Evolutionary conservation across 441 rosid genomes (phyloP).

Genomic region (Theobroma grandiflorum): DNA sequence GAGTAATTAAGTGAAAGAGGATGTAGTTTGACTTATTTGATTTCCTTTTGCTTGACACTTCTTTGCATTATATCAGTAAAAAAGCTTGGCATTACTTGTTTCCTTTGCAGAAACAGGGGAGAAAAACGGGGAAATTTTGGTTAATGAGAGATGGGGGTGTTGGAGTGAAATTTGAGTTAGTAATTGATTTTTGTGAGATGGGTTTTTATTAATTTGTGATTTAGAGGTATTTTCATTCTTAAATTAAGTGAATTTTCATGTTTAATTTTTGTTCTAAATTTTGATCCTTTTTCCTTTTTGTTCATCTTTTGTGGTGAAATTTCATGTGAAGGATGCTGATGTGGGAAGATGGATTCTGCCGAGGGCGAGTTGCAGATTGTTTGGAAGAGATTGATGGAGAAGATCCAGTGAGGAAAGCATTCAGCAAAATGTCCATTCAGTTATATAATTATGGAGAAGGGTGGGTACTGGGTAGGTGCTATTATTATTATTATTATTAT

Average conservation of each 20-base stretch:
- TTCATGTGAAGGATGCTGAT: conserved; percentile 84
- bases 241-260: conserved; percentile 10
- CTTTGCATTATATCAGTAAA: conserved; percentile 25
- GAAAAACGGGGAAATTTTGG: conserved; percentile 9
- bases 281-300: not conserved
- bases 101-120: conserved; percentile 17
- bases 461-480: conserved; percentile 99
- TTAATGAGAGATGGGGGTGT: conserved; percentile 19
- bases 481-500: conserved; percentile 24
- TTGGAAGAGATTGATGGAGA: conserved; percentile 86
- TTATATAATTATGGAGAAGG: conserved; percentile 99
- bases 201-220: not conserved
- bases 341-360: conserved; percentile 99
- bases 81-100: conserved; percentile 27
- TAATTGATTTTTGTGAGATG: not conserved
- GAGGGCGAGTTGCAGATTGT: conserved; percentile 81
- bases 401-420: conserved; percentile 95
- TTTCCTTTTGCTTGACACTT: conserved; percentile 3
- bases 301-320: conserved; percentile 7
- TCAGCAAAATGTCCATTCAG: conserved; percentile 99
- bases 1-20: not conserved
- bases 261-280: not conserved
- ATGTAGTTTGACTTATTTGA: not conserved
- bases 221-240: not conserved
- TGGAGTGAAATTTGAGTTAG: conserved; percentile 8